A percentile compares a stretch with the other conserved stretches of the same genome.
Evolutionary conservation across 2,329 filamentous ascomycete species (phyloP).

Genomic region (Colletotrichum salicis): DNA sequence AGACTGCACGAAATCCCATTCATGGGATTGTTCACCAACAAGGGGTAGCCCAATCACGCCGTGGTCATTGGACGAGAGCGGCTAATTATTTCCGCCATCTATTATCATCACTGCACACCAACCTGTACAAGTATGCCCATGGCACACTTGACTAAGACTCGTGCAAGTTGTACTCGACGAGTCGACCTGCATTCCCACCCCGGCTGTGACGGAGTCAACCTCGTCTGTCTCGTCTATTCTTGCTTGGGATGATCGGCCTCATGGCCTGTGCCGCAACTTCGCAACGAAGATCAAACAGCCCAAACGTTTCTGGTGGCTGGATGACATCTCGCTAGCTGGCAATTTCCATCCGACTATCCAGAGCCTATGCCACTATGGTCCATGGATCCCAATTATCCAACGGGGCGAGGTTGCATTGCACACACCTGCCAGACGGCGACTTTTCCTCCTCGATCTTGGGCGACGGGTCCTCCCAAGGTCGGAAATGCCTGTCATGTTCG

Average conservation of each 20-base stretch:
- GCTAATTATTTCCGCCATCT: not conserved
- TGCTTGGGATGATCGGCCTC: slow-evolving; percentile 26
- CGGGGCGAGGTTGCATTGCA: not conserved
- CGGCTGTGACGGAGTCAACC: slow-evolving; percentile 11
- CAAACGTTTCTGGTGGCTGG: slow-evolving; percentile 33
- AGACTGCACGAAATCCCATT: not conserved
- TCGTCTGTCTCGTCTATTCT: slow-evolving; percentile 27
- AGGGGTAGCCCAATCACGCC: not conserved
- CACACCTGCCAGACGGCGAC: not conserved
- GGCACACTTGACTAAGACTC: not conserved
- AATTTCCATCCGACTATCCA: not conserved
- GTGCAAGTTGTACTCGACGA: not conserved
- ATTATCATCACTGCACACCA: not conserved
- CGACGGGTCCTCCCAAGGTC: not conserved
- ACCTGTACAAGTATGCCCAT: not conserved
- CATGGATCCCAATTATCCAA: not conserved
- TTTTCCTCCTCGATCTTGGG: not conserved
- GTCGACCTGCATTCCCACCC: not conserved
- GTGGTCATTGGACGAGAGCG: slow-evolving; percentile 6
- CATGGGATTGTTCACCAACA: not conserved
- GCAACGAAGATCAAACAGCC: slow-evolving; percentile 33
- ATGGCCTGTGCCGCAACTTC: slow-evolving; percentile 17
- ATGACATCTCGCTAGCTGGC: not conserved
- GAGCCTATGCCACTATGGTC: not conserved
- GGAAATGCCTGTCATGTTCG: not conserved